Evolutionary conservation across 2,329 filamentous ascomycete genomes (phyloP), one percentile per base, ranked within the genome.

Genomic region (Elsinoe batatas): DNA sequence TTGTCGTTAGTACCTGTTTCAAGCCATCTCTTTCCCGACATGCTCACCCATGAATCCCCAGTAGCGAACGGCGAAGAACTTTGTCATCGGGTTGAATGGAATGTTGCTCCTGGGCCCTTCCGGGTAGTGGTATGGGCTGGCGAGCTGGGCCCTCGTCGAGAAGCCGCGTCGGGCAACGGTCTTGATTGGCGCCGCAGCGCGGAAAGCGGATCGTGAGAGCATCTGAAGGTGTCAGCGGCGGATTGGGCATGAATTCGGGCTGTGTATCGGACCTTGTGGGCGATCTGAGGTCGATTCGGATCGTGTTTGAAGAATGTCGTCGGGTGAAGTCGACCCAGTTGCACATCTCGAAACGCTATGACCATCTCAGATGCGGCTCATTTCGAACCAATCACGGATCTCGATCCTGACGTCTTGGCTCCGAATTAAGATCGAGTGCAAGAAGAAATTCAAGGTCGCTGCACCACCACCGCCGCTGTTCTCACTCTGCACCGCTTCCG

Each of bases 41-140:
- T 37, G 12, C 77, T 60, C 69, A 87, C 84, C 72, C 80, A 84
- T 84, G 78, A 87, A 93, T 61, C 71, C 70, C 86, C 89, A 94
- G 84, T 87, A 98, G 75, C 85, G 80, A 65, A 88, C 60, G 63
- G 77, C 81, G 72, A 98, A 98, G 76, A 80, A 87, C 76, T 84
- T 88, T 71, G 84, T 91, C 77, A 88, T 80, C 64, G 93, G 87
- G 81, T 98, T 95, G 84, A 98, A 98, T 64, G 93, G 93, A 63
- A 98, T 76, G 82, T 96, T 97, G 79, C 81, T 85, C 75, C 89
- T 87, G 69, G 91, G 88, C 63, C 91, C 93, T 79, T 97, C 91
- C 66, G 91, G 86, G 79, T 98, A 98, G 81, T 98, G 93, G 85
- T 95, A 96, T 62, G 91, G 91, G 71, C 88, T 94, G 67, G 79